Percentiles rank a stretch among this genome's conserved stretches.
phyloP scores from a whole-genome alignment of 441 rosid genomes.

The Erysimum cheiri region DNA sequence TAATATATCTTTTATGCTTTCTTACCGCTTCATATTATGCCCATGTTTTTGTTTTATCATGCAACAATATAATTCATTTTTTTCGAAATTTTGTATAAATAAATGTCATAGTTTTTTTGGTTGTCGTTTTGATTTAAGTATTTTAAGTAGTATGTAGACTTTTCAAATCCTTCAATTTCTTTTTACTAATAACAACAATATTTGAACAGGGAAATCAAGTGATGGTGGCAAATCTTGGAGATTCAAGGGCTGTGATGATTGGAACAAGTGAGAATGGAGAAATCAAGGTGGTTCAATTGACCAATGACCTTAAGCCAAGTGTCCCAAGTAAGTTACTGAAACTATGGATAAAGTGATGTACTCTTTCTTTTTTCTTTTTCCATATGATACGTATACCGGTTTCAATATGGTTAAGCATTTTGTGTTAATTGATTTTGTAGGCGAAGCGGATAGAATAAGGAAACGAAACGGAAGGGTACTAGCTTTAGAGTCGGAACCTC shows the following conservation, averaged over 20 bases:
- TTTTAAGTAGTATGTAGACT: neutral
- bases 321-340: constrained; percentile 60
- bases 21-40: neutral
- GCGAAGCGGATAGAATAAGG: constrained; percentile 81
- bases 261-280: constrained; percentile 52
- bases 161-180: neutral
- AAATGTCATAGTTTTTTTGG: too few species aligned
- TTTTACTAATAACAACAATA: neutral
- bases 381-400: neutral
- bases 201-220: constrained; percentile 66
- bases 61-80: neutral
- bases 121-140: too few species aligned
- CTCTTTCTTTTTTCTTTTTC: too few species aligned
- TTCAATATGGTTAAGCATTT: constrained; percentile 22
- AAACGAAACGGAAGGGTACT: constrained; percentile 72
- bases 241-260: constrained; percentile 82
- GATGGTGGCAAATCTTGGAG: constrained; percentile 86
- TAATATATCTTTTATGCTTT: neutral
- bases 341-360: neutral
- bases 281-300: constrained; percentile 58
- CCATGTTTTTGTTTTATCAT: neutral
- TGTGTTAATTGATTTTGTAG: constrained; percentile 41
- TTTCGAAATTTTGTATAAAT: neutral
- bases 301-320: constrained; percentile 80
- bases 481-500: constrained; percentile 73